phyloP scores from a whole-genome alignment of 108 stramenopile genomes.

The Epipyxis sp. region DNA sequence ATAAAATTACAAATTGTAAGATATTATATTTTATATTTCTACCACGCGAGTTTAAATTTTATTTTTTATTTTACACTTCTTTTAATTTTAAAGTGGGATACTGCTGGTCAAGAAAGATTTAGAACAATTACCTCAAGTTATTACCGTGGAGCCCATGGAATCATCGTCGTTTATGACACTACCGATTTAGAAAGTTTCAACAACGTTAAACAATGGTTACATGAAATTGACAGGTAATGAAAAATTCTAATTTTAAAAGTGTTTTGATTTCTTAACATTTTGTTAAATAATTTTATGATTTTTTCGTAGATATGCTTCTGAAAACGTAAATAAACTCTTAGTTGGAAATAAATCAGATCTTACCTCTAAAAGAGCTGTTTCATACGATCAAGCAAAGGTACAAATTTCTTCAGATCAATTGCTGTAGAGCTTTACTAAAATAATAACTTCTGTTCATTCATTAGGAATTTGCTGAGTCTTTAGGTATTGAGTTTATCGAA shows the following conservation, averaged over 20 bases:
- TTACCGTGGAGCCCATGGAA: conserved; percentile 90
- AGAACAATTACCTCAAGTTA: conserved; percentile 80
- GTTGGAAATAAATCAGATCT: conserved; percentile 99
- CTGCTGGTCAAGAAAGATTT: conserved; percentile 85
- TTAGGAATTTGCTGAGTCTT: conserved; percentile 87
- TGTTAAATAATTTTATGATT: background rate
- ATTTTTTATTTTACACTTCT: conserved; percentile 22
- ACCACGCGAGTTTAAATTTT: background rate
- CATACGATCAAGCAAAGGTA: conserved; percentile 84
- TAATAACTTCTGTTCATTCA: background rate
- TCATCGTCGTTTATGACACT: conserved; percentile 96
- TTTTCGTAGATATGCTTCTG: conserved; percentile 70
- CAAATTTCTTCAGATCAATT: background rate
- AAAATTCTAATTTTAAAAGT: background rate
- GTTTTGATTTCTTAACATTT: conserved; percentile 18
- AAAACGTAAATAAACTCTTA: conserved; percentile 97
- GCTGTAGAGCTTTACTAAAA: background rate
- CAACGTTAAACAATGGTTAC: conserved; percentile 97
- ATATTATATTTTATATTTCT: background rate
- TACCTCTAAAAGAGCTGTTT: conserved; percentile 75
- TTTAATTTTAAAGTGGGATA: conserved; percentile 59
- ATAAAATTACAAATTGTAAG: conserved; percentile 88
- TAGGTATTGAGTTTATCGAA: conserved; percentile 97
- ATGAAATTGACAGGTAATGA: conserved; percentile 84
- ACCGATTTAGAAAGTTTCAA: conserved; percentile 94